A percentile compares a stretch with the other conserved stretches of the same genome.
Evolutionary conservation across 495 filamentous ascomycete species (phyloP).

Genomic region (Xanthoparmelia taractica): DNA sequence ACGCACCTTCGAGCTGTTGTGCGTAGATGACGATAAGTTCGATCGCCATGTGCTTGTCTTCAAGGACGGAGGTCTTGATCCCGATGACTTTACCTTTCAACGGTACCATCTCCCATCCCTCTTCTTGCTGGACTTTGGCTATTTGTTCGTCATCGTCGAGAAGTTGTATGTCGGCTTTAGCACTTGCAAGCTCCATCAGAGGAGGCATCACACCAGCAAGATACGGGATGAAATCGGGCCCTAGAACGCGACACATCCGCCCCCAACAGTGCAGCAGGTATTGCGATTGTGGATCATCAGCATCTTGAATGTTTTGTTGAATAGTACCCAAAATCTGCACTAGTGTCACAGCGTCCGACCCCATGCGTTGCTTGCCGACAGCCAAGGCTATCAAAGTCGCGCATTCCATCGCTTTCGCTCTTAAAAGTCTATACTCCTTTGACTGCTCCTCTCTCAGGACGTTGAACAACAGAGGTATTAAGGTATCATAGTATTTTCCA

Average conservation of each 20-base stretch:
- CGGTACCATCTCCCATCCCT: constrained; percentile 96
- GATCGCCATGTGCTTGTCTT: constrained; percentile 98
- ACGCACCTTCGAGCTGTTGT: constrained; percentile 81
- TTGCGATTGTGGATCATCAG: constrained; percentile 92
- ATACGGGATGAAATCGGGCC: constrained; percentile 83
- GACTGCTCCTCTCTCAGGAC: constrained; percentile 81
- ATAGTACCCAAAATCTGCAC: constrained; percentile 82
- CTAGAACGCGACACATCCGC: constrained; percentile 93
- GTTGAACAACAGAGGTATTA: constrained; percentile 91
- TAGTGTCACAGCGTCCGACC: constrained; percentile 72
- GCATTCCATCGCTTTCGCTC: constrained; percentile 99
- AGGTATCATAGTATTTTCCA: constrained; percentile 84
- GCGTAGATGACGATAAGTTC: constrained; percentile 96
- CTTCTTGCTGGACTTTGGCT: constrained; percentile 85
- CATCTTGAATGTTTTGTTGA: constrained; percentile 77
- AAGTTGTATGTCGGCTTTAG: constrained; percentile 95
- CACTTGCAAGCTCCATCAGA: constrained; percentile 78
- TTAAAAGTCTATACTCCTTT: constrained; percentile 83
- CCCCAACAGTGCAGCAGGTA: constrained; percentile 99
- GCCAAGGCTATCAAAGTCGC: constrained; percentile 93
- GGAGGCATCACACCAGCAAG: constrained; percentile 91
- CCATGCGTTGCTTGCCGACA: constrained; percentile 88
- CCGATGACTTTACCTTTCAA: constrained; percentile 96
- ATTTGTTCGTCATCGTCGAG: constrained; percentile 94
- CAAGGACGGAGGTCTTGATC: constrained; percentile 91